Percentiles rank a stretch among this genome's conserved stretches.
phyloP scores from a whole-genome alignment of 176 grass and related monocot genomes.

The Aegilops umbellulata region DNA sequence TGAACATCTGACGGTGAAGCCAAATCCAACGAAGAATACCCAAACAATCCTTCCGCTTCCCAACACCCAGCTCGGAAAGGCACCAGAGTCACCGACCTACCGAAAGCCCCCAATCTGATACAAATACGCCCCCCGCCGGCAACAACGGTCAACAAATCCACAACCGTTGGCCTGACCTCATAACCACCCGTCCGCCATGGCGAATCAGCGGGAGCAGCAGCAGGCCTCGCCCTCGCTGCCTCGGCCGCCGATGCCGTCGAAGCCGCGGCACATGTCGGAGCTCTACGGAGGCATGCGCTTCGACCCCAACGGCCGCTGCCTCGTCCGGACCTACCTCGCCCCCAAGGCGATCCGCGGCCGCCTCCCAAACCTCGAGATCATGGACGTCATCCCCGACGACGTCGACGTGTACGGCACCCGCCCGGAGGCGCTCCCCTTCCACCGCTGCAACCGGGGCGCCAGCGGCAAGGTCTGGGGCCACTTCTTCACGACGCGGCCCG shows the following conservation, averaged over 20 bases:
- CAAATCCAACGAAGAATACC: not conserved
- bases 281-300: not conserved
- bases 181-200: not conserved
- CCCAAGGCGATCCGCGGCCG: not conserved
- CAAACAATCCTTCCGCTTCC: not conserved
- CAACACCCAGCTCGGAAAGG: not conserved
- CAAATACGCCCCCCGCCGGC: not conserved
- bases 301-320: not conserved
- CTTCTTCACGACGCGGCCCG: conserved; percentile 2
- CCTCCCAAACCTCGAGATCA: not conserved
- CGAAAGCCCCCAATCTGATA: not conserved
- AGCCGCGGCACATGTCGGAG: not conserved
- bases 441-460: not conserved
- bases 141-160: not conserved
- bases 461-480: not conserved
- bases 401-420: not conserved
- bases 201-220: not conserved
- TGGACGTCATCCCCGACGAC: not conserved
- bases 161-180: not conserved
- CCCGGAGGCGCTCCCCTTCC: conserved; percentile 5
- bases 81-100: not conserved
- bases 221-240: not conserved
- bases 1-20: not conserved
- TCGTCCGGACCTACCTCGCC: not conserved
- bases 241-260: not conserved